Percentiles rank a stretch among this genome's conserved stretches.
phyloP scores from a whole-genome alignment of 2,329 filamentous ascomycete species.

The Colletotrichum sp. region DNA sequence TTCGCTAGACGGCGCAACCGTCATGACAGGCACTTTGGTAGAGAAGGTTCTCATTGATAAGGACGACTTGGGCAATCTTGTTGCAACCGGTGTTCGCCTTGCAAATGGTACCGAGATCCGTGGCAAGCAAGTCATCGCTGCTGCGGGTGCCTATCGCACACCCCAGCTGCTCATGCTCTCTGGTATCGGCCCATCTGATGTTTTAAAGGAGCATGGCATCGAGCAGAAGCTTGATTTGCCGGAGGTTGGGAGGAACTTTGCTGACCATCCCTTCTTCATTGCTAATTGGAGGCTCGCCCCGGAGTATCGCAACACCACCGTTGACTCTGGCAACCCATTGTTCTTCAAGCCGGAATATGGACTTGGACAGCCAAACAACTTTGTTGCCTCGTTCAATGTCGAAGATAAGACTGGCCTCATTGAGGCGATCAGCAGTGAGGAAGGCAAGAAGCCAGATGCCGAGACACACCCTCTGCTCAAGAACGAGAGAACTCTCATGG shows the following conservation, averaged over 20 bases:
- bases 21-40: slow-evolving; percentile 27
- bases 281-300: slow-evolving; percentile 35
- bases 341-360: slow-evolving; percentile 39
- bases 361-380: slow-evolving; percentile 40
- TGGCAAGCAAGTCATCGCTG: slow-evolving; percentile 42
- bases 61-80: background rate
- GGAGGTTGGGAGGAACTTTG: slow-evolving; percentile 55
- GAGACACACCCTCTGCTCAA: slow-evolving; percentile 37
- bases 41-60: slow-evolving; percentile 21
- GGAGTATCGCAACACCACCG: slow-evolving; percentile 31
- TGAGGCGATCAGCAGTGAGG: slow-evolving; percentile 36
- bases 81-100: slow-evolving; percentile 30
- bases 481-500: slow-evolving; percentile 27
- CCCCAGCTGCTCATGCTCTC: slow-evolving; percentile 58
- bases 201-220: slow-evolving; percentile 45
- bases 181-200: slow-evolving; percentile 51
- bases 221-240: slow-evolving; percentile 45
- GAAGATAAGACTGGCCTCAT: slow-evolving; percentile 31
- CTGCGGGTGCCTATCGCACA: slow-evolving; percentile 54
- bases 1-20: slow-evolving; percentile 28
- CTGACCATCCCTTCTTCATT: slow-evolving; percentile 51
- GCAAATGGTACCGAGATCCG: slow-evolving; percentile 26
- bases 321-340: slow-evolving; percentile 37
- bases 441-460: slow-evolving; percentile 32
- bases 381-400: slow-evolving; percentile 32